Percentiles rank a stretch among this genome's conserved stretches.
These are phyloP conservation scores for Naematelia encephala DNA, from an alignment of 768 basidiomycete genomes.

Conservation along the genomic window DNA sequence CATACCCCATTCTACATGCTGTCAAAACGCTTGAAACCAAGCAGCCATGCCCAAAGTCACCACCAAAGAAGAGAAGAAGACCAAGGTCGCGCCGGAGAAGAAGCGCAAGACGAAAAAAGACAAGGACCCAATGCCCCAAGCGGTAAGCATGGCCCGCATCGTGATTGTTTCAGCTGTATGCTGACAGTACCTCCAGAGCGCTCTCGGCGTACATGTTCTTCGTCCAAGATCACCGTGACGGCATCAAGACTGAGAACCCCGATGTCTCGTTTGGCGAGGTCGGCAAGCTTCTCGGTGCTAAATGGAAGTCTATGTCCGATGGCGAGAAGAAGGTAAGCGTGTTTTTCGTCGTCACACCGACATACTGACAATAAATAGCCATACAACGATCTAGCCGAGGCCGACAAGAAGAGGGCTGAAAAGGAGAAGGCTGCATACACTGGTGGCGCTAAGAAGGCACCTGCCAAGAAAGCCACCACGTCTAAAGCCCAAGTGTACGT, in stretches of 20 bases:
- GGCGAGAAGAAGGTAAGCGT: constrained; percentile 77
- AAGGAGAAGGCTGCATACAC: constrained; percentile 59
- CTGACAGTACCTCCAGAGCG: constrained; percentile 55
- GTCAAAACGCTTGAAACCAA: not conserved
- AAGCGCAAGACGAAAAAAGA: constrained; percentile 35
- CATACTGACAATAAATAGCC: constrained; percentile 57
- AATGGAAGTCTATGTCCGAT: constrained; percentile 94
- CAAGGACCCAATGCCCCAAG: constrained; percentile 79
- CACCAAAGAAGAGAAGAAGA: constrained; percentile 58
- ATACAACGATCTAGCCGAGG: constrained; percentile 78
- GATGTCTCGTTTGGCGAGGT: constrained; percentile 88
- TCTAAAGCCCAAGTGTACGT: constrained; percentile 17
- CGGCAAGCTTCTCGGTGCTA: constrained; percentile 89
- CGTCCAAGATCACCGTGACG: constrained; percentile 89
- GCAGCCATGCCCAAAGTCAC: not conserved
- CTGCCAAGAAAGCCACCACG: constrained; percentile 25
- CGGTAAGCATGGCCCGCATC: constrained; percentile 44
- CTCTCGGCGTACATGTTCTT: constrained; percentile 99
- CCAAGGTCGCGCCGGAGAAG: constrained; percentile 66
- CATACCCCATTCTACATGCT: too few species aligned
- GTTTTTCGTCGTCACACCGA: not conserved
- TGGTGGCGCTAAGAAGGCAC: constrained; percentile 10
- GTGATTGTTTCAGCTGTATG: not conserved
- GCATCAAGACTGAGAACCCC: constrained; percentile 93
- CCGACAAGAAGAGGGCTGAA: constrained; percentile 83